Base-by-base conservation (phyloP, 2,329 filamentous ascomycete genomes). In the Monilinia fructigena region DNA sequence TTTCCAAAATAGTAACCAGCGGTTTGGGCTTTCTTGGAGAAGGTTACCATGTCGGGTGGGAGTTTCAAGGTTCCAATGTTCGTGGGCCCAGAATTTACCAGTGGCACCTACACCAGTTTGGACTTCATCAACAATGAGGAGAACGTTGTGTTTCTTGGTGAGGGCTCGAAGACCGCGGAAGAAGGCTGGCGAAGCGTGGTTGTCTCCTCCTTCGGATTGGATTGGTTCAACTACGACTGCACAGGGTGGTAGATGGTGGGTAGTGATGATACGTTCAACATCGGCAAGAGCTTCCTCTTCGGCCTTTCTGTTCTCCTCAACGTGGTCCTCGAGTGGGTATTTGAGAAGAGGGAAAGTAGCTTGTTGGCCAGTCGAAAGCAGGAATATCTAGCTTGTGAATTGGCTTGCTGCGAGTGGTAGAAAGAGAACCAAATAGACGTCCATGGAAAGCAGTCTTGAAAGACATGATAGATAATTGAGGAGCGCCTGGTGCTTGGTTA, bases 361-460 rank as follows among this genome's bases (percentile, higher is more conserved):
- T 78, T 91, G 89, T 63, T 63, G 91, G 91, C 91, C 91, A 94
- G 81, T 93, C 87, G 76, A 94, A 94, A 68, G 90, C 89, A n/a
- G 91, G 91, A 71, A 94, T 93, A 76, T 94, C 91, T 72, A 94
- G 83, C 79, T 94, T 94, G 82, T 94, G 91, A 72, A 94, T 91
- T 65, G 91, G 84, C 82, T 93, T 93, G 77, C 86, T 90, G 76
- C 91, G 88, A 42, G 91, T 94, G 70, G 90, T 93, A 68, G 88
- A 91, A 65, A 94, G 82, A 69, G 84, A 88, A 72, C 89, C 91
- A 76, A 94, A 93, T 56, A 92, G 85, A 74, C 91, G 89, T 68
- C 91, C 91, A 79, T 94, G 91, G 83, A 94, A 94, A 59, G 81
- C 90, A 72, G 86, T 85, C 77, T 85, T 88, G 83, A 94, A 94